Percentiles rank a stretch among this genome's conserved stretches.
These are phyloP conservation scores for Fusarium kyushuense DNA, from an alignment of 2,329 filamentous ascomycete species.

Conservation along the genomic window DNA sequence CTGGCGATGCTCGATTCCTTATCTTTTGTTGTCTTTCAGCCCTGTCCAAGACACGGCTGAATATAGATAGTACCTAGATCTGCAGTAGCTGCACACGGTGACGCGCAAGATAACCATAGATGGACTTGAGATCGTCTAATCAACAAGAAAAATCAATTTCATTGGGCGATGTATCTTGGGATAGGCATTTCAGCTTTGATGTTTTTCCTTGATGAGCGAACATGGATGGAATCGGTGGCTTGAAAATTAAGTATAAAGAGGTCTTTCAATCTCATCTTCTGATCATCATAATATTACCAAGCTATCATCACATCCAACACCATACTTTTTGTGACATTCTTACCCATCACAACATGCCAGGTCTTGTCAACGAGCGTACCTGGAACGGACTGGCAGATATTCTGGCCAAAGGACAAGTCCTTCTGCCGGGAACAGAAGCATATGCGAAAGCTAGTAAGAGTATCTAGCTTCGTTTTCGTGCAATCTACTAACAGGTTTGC, in stretches of 20 bases:
- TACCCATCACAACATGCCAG: background rate
- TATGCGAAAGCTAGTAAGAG: background rate
- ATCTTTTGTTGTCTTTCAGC: background rate
- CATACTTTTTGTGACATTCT: too few relatives aligned
- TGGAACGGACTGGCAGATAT: background rate
- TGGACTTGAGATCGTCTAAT: background rate
- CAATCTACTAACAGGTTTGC: background rate
- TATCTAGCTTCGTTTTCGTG: fast-evolving
- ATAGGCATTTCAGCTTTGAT: background rate
- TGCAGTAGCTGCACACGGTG: background rate
- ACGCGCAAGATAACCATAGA: background rate
- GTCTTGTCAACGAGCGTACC: background rate
- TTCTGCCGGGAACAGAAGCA: background rate
- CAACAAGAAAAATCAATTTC: fast-evolving
- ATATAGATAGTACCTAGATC: background rate
- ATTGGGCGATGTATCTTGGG: background rate
- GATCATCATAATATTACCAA: fast-evolving
- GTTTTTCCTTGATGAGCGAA: fast-evolving
- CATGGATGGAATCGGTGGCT: too few relatives aligned
- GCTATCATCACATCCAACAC: fast-evolving
- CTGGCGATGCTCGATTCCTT: background rate
- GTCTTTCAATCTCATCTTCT: background rate
- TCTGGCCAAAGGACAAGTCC: background rate
- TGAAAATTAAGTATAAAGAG: background rate
- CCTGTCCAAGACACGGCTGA: background rate